A percentile compares a stretch with the other conserved stretches of the same genome.
Evolutionary conservation across 495 filamentous ascomycete genomes (phyloP).

Genomic region (Aspergillus cavernicola): DNA sequence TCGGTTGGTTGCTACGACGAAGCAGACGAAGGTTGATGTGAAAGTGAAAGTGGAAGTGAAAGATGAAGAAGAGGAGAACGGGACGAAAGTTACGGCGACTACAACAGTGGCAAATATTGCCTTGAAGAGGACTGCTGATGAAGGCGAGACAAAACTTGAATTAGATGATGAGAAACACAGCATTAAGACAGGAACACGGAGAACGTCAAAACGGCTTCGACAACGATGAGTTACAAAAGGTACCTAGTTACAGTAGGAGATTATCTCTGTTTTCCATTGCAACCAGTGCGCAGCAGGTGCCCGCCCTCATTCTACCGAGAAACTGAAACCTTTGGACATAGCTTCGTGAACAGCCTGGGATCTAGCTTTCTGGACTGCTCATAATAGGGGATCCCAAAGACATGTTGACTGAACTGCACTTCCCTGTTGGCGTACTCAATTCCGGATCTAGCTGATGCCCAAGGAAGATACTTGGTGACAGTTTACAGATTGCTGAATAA

Average conservation of each 20-base stretch:
- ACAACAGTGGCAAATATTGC: constrained; percentile 25
- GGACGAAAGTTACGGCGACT: constrained; percentile 19
- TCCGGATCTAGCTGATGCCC: too few species aligned
- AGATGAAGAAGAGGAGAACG: constrained; percentile 25
- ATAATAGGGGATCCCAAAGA: too few species aligned
- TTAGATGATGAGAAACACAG: constrained; percentile 19
- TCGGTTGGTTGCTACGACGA: constrained; percentile 44
- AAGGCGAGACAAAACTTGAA: constrained; percentile 22
- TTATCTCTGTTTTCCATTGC: neutral
- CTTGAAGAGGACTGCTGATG: constrained; percentile 26
- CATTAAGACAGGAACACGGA: constrained; percentile 28
- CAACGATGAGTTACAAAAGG: constrained; percentile 11
- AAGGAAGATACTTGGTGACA: too few species aligned
- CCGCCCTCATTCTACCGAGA: neutral
- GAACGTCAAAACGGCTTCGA: constrained; percentile 38
- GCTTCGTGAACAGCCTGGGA: too few species aligned
- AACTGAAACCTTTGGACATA: too few species aligned
- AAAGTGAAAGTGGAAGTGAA: constrained; percentile 25
- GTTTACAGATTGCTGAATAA: too few species aligned
- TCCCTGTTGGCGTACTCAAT: too few species aligned
- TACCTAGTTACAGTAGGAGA: neutral
- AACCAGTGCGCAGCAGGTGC: neutral
- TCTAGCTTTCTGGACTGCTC: too few species aligned
- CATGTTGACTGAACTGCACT: too few species aligned
- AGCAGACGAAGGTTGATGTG: constrained; percentile 46